Base-by-base conservation (phyloP, 2,329 filamentous ascomycete genomes). In the Colletotrichum lupini region DNA sequence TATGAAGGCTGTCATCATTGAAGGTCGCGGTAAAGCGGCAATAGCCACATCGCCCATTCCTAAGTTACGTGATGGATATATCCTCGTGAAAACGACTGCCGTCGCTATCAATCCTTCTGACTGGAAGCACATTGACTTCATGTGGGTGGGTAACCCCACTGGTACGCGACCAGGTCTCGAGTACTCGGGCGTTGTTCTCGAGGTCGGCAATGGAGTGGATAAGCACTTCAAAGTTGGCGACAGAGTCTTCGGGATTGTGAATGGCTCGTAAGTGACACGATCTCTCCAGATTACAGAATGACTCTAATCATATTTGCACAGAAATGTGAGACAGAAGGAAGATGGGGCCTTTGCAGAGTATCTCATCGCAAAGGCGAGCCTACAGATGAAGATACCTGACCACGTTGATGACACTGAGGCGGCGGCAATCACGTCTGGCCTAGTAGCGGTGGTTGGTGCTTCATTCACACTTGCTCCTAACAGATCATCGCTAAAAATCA, bases 321-420 rank as follows among this genome's bases (percentile, higher is more conserved):
- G 81, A 8, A 82, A 85, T 74, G 70, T 74, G 52, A 74, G 76
- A 4, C 61, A 84, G 24, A 81, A 78, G 8, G 84, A 88, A 3
- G 80, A 82, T 55, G 87, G 87, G 11, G 77, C 84, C 0, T 88
- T 84, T 78, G 83, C 77, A 9, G 82, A 85, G 55, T 83, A 83
- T 65, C 75, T 82, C 28, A 71, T 80, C 0, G 83, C 77, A 67
- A 84, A 84, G 72, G 83, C 80, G 0, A 82, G 84, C 61, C 19
- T 86, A 1, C 82, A 83, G 62, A 80, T 86, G 68, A 83, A 83
- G 74, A 82, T 86, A 16, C 87, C 87, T 1, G 83, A 85, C 24
- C 80, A 80, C 46, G 35, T 88, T n/a, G 85, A 78, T 70, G 82
- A 86, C 72, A 85, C 85, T 70, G 82, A 89, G 68, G 87, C 85